phyloP scores from a whole-genome alignment of 2,329 filamentous ascomycete species.

The Cladosporium austrohemisphaericum region DNA sequence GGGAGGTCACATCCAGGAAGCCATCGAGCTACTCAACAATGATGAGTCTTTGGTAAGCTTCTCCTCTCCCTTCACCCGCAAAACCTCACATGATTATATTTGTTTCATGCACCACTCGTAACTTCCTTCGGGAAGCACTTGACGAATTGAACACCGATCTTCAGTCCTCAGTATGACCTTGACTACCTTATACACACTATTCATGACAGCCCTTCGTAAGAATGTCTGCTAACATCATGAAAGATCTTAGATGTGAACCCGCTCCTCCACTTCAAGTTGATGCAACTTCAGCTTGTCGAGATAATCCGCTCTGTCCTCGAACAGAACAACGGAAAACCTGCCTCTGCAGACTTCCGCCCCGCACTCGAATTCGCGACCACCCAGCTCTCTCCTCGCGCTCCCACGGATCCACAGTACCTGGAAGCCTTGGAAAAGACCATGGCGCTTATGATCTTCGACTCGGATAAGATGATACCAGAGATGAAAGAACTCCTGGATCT shows the following conservation, averaged over 20 bases:
- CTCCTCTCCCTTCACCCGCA: conserved; percentile 17
- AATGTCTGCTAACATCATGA: conserved; percentile 14
- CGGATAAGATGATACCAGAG: conserved; percentile 72
- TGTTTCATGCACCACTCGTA: conserved; percentile 99
- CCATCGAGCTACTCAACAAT: conserved; percentile 84
- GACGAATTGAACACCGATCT: conserved; percentile 82
- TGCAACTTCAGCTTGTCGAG: conserved; percentile 90
- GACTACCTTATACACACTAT: conserved; percentile 24
- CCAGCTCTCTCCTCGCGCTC: conserved; percentile 81
- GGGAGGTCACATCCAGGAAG: conserved; percentile 75
- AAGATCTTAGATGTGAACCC: conserved; percentile 85
- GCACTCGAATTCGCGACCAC: conserved; percentile 84
- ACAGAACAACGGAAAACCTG: conserved; percentile 50
- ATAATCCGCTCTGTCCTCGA: conserved; percentile 69
- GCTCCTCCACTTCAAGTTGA: conserved; percentile 79
- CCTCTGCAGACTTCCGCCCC: conserved; percentile 70
- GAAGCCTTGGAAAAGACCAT: conserved; percentile 89
- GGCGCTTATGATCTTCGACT: conserved; percentile 82
- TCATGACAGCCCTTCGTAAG: neutral
- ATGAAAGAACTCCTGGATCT: conserved; percentile 75
- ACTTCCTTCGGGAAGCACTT: conserved; percentile 65
- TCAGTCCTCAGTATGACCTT: conserved; percentile 83
- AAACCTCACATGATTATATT: conserved; percentile 84
- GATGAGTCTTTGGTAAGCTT: conserved; percentile 82
- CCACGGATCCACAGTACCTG: conserved; percentile 75